Base-by-base conservation (phyloP, 2,329 filamentous ascomycete genomes). In the Fusarium compactum region DNA sequence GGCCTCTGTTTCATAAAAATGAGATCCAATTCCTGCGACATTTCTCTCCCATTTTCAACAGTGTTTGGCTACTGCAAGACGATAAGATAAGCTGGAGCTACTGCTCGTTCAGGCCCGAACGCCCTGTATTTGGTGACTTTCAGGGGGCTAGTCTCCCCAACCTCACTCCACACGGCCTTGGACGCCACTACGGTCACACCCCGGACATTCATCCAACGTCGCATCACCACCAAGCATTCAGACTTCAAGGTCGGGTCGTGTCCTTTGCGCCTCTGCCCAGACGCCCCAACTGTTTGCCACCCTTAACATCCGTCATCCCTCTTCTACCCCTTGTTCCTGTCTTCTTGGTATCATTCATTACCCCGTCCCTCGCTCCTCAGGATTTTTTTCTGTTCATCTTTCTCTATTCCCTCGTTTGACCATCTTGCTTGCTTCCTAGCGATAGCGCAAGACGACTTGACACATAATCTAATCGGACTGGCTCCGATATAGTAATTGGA, bases 221-320 rank as follows among this genome's bases (percentile, higher is more conserved):
- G 58, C 61, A 69, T 69, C 66, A 54, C 54, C 55, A 43, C 45
- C 62, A 40, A 65, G 61, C 45, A 65, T 65, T 54, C 54, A 27
- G 34, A 54, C 46, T 57, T 46, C 51, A 62, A 54, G 47, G 51
- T 45, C 58, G 61, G 51, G 46, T 48, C 62, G 61, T 66, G 63
- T 61, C 63, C 62, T 66, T 61, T 66, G 44, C 34, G 51, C 57
- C 54, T 44, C 22, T 52, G 16, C 48, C 8, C 63, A 48, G 61
- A 71, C 68, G 34, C 62, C 72, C 72, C 73, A 64, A 58, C 53
- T 67, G 58, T 74, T 75, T 57, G 73, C 73, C 73, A 75, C 69
- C 69, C 67, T 62, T 62, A 66, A 59, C 65, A 59, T 73, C 62
- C 62, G 65, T 73, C 53, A 68, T 74, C 66, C 65, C 52, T 56